These are phyloP conservation scores for Eurotiales sp. DNA, from an alignment of 2,329 filamentous ascomycete genomes.

Conservation along the genomic window DNA sequence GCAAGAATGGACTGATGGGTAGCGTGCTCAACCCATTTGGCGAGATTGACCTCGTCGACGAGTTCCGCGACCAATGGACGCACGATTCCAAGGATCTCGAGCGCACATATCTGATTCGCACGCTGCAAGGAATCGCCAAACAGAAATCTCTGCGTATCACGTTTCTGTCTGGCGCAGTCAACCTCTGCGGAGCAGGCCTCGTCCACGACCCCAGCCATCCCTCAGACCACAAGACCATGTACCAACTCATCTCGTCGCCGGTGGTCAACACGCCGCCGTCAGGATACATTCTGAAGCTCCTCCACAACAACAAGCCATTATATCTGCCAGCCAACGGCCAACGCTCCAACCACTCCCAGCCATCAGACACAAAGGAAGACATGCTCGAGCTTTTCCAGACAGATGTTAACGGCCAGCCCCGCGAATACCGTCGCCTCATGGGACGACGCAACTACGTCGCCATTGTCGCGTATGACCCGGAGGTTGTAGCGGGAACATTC, in stretches of 20 bases:
- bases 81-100: conserved; percentile 97
- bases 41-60: conserved; percentile 90
- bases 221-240: conserved; percentile 97
- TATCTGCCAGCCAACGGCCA: conserved; percentile 90
- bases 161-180: conserved; percentile 87
- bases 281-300: conserved; percentile 82
- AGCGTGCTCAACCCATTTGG: conserved; percentile 94
- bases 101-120: conserved; percentile 92
- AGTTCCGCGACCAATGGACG: conserved; percentile 95
- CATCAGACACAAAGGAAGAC: conserved; percentile 94
- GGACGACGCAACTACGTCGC: conserved; percentile 87
- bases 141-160: conserved; percentile 97
- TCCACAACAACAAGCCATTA: conserved; percentile 91
- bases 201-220: conserved; percentile 91
- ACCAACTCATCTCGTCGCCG: conserved; percentile 89
- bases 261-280: conserved; percentile 86
- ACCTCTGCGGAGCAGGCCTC: conserved; percentile 84
- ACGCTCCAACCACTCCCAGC: conserved; percentile 58
- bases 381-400: conserved; percentile 99
- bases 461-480: conserved; percentile 90
- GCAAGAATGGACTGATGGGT: conserved; percentile 93
- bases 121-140: conserved; percentile 88
- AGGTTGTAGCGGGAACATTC: conserved; percentile 57
- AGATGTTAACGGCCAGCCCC: conserved; percentile 76
- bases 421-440: conserved; percentile 91